Evolutionary conservation across 805 yeast genomes (phyloP).

Genomic region (Candida andamanensis): DNA sequence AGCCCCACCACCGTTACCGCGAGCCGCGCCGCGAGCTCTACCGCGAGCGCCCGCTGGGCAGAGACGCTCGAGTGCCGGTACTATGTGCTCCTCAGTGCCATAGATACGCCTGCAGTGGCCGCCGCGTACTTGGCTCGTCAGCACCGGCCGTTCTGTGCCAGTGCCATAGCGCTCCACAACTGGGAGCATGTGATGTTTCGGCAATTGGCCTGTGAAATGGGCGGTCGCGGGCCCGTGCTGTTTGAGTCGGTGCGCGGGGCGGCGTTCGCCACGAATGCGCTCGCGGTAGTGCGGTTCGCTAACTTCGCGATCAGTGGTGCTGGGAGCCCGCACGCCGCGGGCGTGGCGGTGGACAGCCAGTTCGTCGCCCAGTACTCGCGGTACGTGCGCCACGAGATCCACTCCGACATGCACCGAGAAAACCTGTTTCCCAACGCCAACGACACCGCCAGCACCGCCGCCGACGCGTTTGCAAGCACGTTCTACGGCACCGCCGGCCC

Average conservation of each 20-base stretch:
- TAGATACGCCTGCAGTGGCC: no score
- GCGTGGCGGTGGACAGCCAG: conserved; percentile 4
- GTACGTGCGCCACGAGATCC: conserved; percentile 19
- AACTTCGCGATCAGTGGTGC: conserved; percentile 20
- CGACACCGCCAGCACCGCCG: no score
- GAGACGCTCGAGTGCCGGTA: conserved; percentile 30
- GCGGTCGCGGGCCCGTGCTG: conserved; percentile 15
- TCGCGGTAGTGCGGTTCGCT: conserved; percentile 21
- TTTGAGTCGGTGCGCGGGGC: conserved; percentile 13
- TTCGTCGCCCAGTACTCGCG: conserved; percentile 23
- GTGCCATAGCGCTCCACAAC: conserved; percentile 28
- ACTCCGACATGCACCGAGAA: conserved; percentile 1
- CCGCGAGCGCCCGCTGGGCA: conserved; percentile 18
- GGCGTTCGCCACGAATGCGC: conserved; percentile 20
- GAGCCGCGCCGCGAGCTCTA: conserved; percentile 11
- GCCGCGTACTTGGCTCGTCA: conserved; percentile 26
- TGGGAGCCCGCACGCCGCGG: conserved; percentile 2
- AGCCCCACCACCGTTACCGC: conserved; percentile 10
- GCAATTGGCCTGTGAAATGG: conserved; percentile 13
- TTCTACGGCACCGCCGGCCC: conserved; percentile 24
- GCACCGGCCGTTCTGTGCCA: conserved; percentile 18
- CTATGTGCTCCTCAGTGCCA: conserved; percentile 23
- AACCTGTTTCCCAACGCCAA: conserved; percentile 29
- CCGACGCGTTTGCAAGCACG: conserved; percentile 25
- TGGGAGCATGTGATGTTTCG: conserved; percentile 30